These are phyloP conservation scores for Triticum timopheevii DNA, from an alignment of 176 grass and related monocot species.

Conservation along the genomic window DNA sequence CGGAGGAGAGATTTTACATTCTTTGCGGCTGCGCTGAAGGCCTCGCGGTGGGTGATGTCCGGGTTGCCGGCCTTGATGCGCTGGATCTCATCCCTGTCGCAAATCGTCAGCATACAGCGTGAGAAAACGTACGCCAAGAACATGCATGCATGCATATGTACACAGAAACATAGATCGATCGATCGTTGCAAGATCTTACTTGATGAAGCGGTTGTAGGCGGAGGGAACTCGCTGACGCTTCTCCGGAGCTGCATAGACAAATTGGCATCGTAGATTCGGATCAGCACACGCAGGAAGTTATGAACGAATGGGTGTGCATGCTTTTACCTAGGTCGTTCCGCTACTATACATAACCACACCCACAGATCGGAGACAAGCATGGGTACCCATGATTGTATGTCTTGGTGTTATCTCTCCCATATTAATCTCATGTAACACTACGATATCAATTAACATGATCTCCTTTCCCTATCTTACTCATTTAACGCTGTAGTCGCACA, in stretches of 20 bases:
- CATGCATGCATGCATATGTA: background rate
- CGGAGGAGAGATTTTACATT: slow-evolving; percentile 61
- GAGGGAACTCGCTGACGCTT: slow-evolving; percentile 99
- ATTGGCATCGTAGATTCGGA: background rate
- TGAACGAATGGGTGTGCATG: slow-evolving; percentile 40
- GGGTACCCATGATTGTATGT: slow-evolving; percentile 40
- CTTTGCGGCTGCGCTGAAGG: slow-evolving; percentile 99
- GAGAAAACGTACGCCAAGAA: background rate
- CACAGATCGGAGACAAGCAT: slow-evolving; percentile 17
- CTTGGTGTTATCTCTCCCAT: background rate
- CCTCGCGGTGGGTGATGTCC: slow-evolving; percentile 96
- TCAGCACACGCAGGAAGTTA: slow-evolving; percentile 25
- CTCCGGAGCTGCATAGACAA: slow-evolving; percentile 81
- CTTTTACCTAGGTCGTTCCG: slow-evolving; percentile 4
- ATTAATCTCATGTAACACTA: background rate
- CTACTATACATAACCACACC: slow-evolving; percentile 17
- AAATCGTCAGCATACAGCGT: background rate
- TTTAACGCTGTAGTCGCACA: background rate
- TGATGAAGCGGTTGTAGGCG: slow-evolving; percentile 97
- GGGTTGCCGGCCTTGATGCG: slow-evolving; percentile 98
- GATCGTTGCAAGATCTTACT: slow-evolving; percentile 51
- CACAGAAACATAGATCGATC: background rate
- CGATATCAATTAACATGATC: background rate
- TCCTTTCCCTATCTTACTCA: background rate
- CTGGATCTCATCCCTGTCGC: slow-evolving; percentile 96